Evolutionary conservation across 2,329 filamentous ascomycete species (phyloP).

Genomic region (Botrytis porri): DNA sequence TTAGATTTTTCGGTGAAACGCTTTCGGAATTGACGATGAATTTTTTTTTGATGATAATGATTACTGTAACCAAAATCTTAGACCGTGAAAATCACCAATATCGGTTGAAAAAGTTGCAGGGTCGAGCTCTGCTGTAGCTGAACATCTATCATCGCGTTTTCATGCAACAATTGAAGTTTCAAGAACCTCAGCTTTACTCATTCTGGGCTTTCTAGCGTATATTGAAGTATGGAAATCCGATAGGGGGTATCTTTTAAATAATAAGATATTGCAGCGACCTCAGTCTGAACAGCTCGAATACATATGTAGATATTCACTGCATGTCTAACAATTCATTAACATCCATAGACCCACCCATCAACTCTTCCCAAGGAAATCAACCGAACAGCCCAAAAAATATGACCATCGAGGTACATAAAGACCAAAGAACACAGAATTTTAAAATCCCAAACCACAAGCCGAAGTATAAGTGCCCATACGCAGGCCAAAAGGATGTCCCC

Average conservation of each 20-base stretch:
- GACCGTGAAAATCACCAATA: neutral
- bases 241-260: neutral
- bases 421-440: fast-evolving
- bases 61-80: fast-evolving
- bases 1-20: too few relatives aligned
- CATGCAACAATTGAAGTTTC: too few relatives aligned
- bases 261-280: neutral
- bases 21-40: neutral
- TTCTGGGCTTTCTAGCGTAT: too few relatives aligned
- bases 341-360: neutral
- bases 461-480: fast-evolving
- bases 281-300: too few relatives aligned
- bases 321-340: neutral
- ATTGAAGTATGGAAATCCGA: too few relatives aligned
- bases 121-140: fast-evolving
- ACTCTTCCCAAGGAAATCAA: neutral
- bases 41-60: neutral
- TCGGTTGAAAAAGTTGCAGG: too few relatives aligned
- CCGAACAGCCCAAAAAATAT: neutral
- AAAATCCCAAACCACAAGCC: neutral
- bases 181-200: too few relatives aligned
- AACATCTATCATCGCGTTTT: too few relatives aligned
- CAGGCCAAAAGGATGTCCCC: too few relatives aligned
- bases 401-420: neutral
- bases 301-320: neutral